phyloP scores from a whole-genome alignment of 2,329 filamentous ascomycete genomes.

The Botrytis byssoidea region DNA sequence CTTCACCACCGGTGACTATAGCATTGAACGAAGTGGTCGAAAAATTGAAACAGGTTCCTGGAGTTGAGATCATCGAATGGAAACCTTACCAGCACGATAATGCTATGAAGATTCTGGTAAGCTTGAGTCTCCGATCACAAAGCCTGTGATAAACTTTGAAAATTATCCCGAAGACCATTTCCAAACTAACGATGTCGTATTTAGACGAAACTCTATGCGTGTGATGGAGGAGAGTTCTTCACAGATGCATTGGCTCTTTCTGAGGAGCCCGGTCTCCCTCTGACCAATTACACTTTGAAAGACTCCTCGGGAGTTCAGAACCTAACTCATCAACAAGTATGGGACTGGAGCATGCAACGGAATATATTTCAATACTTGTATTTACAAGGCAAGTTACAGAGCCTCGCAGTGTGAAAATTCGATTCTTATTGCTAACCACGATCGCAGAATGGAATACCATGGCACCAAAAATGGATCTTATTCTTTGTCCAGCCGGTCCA shows the following conservation, averaged over 20 bases:
- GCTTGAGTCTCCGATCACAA: neutral
- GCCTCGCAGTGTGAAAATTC: too few relatives aligned
- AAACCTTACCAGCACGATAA: neutral
- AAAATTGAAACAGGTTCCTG: neutral
- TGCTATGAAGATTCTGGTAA: neutral
- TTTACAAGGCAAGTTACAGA: neutral
- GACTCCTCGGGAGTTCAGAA: neutral
- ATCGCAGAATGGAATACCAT: too few relatives aligned
- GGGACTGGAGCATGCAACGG: neutral
- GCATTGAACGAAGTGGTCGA: neutral
- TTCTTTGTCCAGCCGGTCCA: too few relatives aligned
- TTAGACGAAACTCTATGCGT: neutral
- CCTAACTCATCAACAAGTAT: neutral
- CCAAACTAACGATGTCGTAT: neutral
- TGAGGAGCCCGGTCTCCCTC: neutral
- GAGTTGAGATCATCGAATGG: neutral
- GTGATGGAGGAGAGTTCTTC: conserved; percentile 27
- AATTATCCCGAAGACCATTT: neutral
- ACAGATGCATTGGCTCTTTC: neutral
- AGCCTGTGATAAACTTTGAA: neutral
- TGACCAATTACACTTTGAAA: neutral
- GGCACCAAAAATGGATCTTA: too few relatives aligned
- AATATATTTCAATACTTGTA: neutral
- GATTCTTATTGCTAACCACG: too few relatives aligned
- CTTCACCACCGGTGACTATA: neutral